Conservation (phyloP, 176 grass and related monocot genomes). For the Zizania latifolia region DNA sequence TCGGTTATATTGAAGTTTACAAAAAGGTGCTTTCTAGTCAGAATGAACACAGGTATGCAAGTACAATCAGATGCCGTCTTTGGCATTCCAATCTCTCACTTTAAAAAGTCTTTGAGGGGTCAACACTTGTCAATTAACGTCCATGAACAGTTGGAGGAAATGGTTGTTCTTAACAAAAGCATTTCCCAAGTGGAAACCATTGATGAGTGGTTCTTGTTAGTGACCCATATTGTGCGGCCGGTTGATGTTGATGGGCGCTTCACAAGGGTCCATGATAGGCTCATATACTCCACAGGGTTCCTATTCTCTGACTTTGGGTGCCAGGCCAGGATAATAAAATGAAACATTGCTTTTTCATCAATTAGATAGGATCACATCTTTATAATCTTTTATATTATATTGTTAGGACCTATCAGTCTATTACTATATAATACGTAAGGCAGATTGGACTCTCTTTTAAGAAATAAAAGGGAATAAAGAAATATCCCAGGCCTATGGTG, state of each 20-base stretch:
- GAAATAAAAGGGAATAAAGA: background rate
- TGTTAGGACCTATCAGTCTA: slow-evolving; percentile 8
- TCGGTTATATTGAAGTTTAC: background rate
- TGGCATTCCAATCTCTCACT: background rate
- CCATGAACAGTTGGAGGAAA: too few relatives aligned
- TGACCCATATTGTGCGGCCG: background rate
- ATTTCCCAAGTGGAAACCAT: background rate
- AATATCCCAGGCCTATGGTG: background rate
- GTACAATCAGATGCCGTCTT: background rate
- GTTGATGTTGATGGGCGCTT: background rate
- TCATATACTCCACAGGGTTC: background rate
- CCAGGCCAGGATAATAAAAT: background rate
- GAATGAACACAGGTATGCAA: background rate
- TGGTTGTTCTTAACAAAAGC: background rate
- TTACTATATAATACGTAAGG: background rate
- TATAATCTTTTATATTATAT: background rate
- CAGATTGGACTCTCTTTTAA: background rate
- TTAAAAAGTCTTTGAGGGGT: too few relatives aligned
- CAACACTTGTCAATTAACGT: background rate
- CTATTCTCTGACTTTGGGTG: background rate
- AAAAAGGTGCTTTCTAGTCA: background rate
- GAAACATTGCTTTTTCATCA: background rate
- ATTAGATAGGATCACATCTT: background rate
- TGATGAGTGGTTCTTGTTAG: background rate
- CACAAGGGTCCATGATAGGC: background rate